Base-by-base conservation (phyloP, 192 early-diverging fungal genomes). In the Umbelopsis sp. region DNA sequence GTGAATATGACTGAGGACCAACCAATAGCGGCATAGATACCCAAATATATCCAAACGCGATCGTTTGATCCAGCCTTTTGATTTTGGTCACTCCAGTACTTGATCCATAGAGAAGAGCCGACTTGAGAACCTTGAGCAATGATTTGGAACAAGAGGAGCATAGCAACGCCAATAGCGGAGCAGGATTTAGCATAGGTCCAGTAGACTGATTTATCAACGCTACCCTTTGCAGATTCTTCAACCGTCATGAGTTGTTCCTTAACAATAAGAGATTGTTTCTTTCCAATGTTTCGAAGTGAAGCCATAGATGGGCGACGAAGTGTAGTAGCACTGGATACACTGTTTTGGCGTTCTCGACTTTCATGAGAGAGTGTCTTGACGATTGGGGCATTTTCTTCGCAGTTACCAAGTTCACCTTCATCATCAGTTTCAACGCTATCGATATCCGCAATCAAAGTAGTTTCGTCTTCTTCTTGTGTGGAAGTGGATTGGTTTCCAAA, bases 171-270 rank as follows among this genome's bases (percentile, higher is more conserved):
- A n/a, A 53, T 36, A 52, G 83, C 44, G 0, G 91, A 90, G 50
- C 94, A 97, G 0, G 93, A 89, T 66, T 90, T 84, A 45, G 89
- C 85, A 75, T 99, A 99, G 1, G 90, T 84, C 24, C 74, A 71
- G 73, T 99, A 99, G 0, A 95, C 94, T n/a, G 76, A 73, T 83
- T 87, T 89, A 49, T 87, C 81, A 12, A 99, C 95, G 17, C 83
- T 87, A 25, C 97, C 97, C 70, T 92, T 87, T 25, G 89, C 91
- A 69, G 87, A 90, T 59, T 93, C 88, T 81, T 99, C 97, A 21
- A 90, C 87, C 0, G 86, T 81, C 69, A 93, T 96, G 20, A 98
- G 76, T 43, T 76, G 79, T 10, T 82, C 81, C 32, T 73, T 81
- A 49, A 68, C 62, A 31, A 66, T 52, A 22, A 75, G 74, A 0